A percentile compares a stretch with the other conserved stretches of the same genome.
Conservation (phyloP, 495 filamentous ascomycete species). For the Hypoxylon perforatum region DNA sequence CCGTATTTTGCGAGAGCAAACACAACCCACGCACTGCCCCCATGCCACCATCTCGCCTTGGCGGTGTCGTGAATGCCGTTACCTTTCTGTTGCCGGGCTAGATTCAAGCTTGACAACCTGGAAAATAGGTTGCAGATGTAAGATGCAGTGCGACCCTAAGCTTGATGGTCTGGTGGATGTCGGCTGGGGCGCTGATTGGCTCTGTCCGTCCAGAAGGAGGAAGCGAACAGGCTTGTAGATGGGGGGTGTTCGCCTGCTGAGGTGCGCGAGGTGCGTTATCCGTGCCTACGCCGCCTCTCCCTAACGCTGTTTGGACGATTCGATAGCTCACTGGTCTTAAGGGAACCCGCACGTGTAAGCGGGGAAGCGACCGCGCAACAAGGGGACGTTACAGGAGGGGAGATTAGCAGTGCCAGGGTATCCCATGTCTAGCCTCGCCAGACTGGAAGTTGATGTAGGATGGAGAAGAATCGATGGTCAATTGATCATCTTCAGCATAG, state of each 20-base stretch:
- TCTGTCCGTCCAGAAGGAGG: neutral
- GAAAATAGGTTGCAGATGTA: slow-evolving; percentile 31
- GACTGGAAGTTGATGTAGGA: slow-evolving; percentile 25
- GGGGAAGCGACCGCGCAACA: slow-evolving; percentile 30
- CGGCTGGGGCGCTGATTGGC: slow-evolving; percentile 26
- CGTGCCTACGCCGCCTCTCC: slow-evolving; percentile 20
- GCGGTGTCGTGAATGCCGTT: slow-evolving; percentile 2
- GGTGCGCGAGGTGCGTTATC: slow-evolving; percentile 22
- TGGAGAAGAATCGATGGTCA: slow-evolving; percentile 10
- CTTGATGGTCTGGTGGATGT: slow-evolving; percentile 35
- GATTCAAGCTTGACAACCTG: slow-evolving; percentile 22
- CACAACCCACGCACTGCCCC: slow-evolving; percentile 4
- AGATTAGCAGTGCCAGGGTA: slow-evolving; percentile 37
- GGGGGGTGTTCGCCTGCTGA: too few species aligned
- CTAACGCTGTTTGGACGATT: slow-evolving; percentile 1
- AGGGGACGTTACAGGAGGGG: slow-evolving; percentile 38
- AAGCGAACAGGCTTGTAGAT: slow-evolving; percentile 27
- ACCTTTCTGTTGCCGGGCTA: slow-evolving; percentile 2
- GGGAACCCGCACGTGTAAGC: slow-evolving; percentile 30
- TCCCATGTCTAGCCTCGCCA: slow-evolving; percentile 28
- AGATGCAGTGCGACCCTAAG: slow-evolving; percentile 36
- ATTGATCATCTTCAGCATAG: slow-evolving; percentile 13
- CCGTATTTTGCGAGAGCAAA: neutral
- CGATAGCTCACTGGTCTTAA: slow-evolving; percentile 10
- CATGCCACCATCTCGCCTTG: too few species aligned